Evolutionary conservation across 2,329 filamentous ascomycete species (phyloP).

Genomic region (Sclerotinia borealis): DNA sequence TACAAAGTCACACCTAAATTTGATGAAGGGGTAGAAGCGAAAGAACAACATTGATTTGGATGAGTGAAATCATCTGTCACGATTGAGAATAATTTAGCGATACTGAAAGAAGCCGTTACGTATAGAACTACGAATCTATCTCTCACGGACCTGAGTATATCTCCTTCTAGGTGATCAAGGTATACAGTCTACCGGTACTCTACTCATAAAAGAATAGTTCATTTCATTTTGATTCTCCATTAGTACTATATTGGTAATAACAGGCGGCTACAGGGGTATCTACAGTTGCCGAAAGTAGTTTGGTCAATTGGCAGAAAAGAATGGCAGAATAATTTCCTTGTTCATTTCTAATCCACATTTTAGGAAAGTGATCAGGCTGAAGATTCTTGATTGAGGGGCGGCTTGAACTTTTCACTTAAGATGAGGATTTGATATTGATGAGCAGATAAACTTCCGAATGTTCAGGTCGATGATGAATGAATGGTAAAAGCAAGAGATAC

Average conservation of each 20-base stretch:
- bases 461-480: neutral
- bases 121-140: neutral
- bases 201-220: neutral
- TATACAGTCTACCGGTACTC: neutral
- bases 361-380: slow-evolving; percentile 6
- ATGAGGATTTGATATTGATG: neutral
- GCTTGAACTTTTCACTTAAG: neutral
- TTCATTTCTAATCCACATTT: neutral
- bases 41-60: neutral
- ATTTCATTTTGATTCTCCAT: neutral
- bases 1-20: neutral
- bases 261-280: neutral
- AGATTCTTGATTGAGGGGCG: neutral
- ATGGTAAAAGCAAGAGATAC: neutral
- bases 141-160: slow-evolving; percentile 2
- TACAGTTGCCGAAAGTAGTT: neutral
- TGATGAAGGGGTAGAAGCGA: neutral
- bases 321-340: slow-evolving; percentile 2
- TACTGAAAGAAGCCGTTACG: neutral
- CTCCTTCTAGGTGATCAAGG: neutral
- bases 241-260: slow-evolving; percentile 5
- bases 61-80: neutral
- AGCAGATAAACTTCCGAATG: neutral
- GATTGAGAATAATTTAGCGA: too few species aligned
- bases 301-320: slow-evolving; percentile 2